Percentiles rank a stretch among this genome's conserved stretches.
Conservation (phyloP, 495 filamentous ascomycete genomes). For the Letharia columbiana region DNA sequence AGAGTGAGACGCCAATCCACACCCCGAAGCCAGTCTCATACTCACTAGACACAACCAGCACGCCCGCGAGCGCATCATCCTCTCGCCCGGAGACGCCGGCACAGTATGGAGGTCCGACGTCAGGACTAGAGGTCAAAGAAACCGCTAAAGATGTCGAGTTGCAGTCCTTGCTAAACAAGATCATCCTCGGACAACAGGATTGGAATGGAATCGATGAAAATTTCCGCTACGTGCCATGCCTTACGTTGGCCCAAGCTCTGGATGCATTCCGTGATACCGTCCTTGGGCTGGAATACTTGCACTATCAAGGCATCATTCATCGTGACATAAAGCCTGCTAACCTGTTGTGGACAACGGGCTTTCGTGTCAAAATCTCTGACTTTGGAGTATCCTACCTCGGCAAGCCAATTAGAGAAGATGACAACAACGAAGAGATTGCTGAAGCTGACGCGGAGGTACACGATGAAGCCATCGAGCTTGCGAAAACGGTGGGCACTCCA, state of each 20-base stretch:
- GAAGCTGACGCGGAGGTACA: constrained; percentile 78
- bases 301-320: constrained; percentile 94
- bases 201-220: constrained; percentile 58
- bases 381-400: constrained; percentile 98
- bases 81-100: constrained; percentile 18
- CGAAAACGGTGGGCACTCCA: constrained; percentile 95
- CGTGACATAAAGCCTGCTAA: constrained; percentile 99
- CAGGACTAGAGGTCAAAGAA: constrained; percentile 54
- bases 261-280: constrained; percentile 88
- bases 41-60: not conserved
- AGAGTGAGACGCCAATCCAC: constrained; percentile 19
- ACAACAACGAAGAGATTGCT: constrained; percentile 64
- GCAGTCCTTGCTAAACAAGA: constrained; percentile 40
- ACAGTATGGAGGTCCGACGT: constrained; percentile 62
- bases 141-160: constrained; percentile 27
- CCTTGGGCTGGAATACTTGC: constrained; percentile 87
- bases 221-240: constrained; percentile 79
- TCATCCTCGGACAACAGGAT: constrained; percentile 41
- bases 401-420: constrained; percentile 59
- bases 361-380: constrained; percentile 96
- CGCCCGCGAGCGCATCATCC: constrained; percentile 16
- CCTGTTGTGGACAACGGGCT: constrained; percentile 73
- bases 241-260: constrained; percentile 78
- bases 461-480: constrained; percentile 85
- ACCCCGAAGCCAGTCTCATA: constrained; percentile 19